A percentile compares a stretch with the other conserved stretches of the same genome.
These are phyloP conservation scores for Eucalyptus cladocalyx DNA, from an alignment of 345 rosid species.

Conservation along the genomic window DNA sequence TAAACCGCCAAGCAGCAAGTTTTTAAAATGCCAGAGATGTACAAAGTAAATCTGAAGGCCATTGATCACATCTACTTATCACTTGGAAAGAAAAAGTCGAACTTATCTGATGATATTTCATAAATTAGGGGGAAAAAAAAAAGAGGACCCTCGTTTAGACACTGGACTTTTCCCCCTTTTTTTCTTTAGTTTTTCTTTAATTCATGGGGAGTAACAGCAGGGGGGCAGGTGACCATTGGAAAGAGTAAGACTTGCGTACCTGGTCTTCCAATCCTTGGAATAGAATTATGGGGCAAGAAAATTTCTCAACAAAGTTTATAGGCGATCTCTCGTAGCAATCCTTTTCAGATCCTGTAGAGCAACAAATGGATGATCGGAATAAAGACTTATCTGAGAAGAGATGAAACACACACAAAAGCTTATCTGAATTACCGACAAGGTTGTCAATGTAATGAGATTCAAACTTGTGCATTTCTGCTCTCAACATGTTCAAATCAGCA, in stretches of 20 bases:
- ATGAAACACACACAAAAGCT: neutral
- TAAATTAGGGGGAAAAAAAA: neutral
- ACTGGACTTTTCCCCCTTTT: neutral
- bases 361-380: neutral
- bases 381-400: neutral
- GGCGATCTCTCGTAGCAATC: conserved; percentile 74
- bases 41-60: neutral
- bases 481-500: conserved; percentile 71
- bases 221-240: neutral
- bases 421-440: conserved; percentile 65
- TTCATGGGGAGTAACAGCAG: neutral
- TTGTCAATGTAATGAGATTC: conserved; percentile 80
- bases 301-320: conserved; percentile 65
- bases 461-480: conserved; percentile 79
- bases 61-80: neutral
- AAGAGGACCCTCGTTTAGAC: neutral
- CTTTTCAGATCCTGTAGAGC: conserved; percentile 54
- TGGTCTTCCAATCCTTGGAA: conserved; percentile 96
- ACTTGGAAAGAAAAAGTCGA: neutral
- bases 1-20: neutral
- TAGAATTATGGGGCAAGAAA: conserved; percentile 91
- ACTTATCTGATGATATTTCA: neutral
- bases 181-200: neutral
- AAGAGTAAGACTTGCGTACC: conserved; percentile 16
- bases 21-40: neutral